Evolutionary conservation across 169 alveolate genomes (phyloP), one percentile per base, ranked within the genome.

Genomic region (Theileria equi): DNA sequence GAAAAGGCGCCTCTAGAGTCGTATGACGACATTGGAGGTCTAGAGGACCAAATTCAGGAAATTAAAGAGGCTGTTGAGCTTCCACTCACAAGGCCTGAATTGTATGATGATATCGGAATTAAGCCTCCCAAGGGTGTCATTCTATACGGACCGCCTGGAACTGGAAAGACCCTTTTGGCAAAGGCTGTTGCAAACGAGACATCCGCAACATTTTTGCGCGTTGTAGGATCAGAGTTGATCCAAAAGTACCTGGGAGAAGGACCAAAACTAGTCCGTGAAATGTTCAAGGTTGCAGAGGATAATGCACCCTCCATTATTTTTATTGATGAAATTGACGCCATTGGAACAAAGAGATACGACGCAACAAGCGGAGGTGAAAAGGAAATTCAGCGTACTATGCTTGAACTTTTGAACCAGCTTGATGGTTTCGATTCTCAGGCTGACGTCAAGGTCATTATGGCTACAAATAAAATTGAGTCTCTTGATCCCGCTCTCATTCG

Each of bases 1-100:
- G 99, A 96, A 32, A 96, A 97, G 87, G 99, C 99, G 7, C 99
- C 99, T 1, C 88, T 96, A n/a, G 99, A 98, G 81, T 91, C 99
- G 5, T 98, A 97, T 85, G 98, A 97, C 16, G 99, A 98, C 79
- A 96, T 98, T 50, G 99, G 99, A 29, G 99, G 99, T 1, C 89
- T 98, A 26, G 99, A 98, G 69, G 92, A 94, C 34, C 98, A 98
- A 81, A 96, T 98, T 47, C 94, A 96, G 83, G 97, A 92, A 63
- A 85, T 92, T 49, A 92, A 92, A 62, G 97, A 92, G 68, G 94
- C 97, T 16, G 98, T 94, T n/a, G 98, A 94, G 81, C 91, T 97
- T 50, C 99, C 99, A 0, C 88, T 96, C 76, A 96, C 99, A 1
- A 98, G 97, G 80, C 99, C 99, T 5, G 99, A 97, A 88, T 87